These are phyloP conservation scores for Jamesozyma jinghongensis DNA, from an alignment of 805 yeast species.

Conservation along the genomic window DNA sequence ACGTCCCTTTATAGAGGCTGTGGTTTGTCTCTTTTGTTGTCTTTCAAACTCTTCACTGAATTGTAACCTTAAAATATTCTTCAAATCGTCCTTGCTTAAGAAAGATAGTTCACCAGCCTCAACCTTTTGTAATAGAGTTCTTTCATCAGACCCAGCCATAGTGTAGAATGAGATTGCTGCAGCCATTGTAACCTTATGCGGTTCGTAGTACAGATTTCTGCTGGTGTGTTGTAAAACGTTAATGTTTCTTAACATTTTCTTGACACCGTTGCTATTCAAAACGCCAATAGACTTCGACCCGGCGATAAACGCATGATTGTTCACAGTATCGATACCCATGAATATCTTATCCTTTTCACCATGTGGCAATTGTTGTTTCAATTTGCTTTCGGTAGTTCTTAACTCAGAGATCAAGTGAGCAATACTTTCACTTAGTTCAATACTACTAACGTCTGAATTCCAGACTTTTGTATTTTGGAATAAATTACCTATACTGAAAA, in stretches of 20 bases:
- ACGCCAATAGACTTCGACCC: conserved; percentile 21
- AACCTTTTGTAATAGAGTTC: conserved; percentile 12
- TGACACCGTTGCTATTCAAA: conserved; percentile 25
- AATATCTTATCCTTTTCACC: conserved; percentile 16
- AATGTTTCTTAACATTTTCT: conserved; percentile 25
- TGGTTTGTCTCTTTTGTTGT: conserved; percentile 14
- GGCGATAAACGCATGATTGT: conserved; percentile 16
- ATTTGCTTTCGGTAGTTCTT: conserved; percentile 21
- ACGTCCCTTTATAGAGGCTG: conserved; percentile 9
- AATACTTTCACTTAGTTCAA: conserved; percentile 24
- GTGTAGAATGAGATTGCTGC: conserved; percentile 17
- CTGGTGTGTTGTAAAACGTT: conserved; percentile 25
- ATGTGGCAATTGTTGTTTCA: conserved; percentile 16
- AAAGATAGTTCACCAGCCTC: conserved; percentile 13
- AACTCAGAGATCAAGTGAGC: conserved; percentile 22
- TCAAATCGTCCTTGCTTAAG: conserved; percentile 16
- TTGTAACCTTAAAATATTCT: conserved; percentile 23
- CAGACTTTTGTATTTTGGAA: conserved; percentile 21
- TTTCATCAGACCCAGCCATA: conserved; percentile 19
- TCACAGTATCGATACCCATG: conserved; percentile 20
- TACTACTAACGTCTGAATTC: conserved; percentile 26
- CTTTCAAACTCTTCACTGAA: conserved; percentile 25
- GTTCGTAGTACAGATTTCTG: conserved; percentile 18
- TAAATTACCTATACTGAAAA: conserved; percentile 22
- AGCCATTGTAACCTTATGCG: conserved; percentile 19